These are phyloP conservation scores for Xylaria sp. DNA, from an alignment of 2,329 filamentous ascomycete species.

Conservation along the genomic window DNA sequence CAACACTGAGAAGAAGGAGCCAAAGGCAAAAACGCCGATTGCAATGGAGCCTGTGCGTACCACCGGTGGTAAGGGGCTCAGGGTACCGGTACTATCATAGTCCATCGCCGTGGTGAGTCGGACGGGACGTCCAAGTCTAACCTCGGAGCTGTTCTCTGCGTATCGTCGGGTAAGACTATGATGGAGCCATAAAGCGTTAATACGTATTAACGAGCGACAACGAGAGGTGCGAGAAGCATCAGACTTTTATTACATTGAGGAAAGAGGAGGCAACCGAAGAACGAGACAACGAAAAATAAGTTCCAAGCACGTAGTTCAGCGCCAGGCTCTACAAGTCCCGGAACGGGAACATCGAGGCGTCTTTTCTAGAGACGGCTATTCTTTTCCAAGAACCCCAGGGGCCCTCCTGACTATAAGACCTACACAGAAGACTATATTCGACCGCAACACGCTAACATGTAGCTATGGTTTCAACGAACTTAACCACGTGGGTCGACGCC, in stretches of 20 bases:
- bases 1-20: constrained; percentile 45
- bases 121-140: background rate
- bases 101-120: constrained; percentile 4
- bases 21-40: constrained; percentile 45
- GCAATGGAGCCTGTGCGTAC: constrained; percentile 46
- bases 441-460: background rate
- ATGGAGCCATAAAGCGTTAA: background rate
- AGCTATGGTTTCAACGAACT: constrained; percentile 15
- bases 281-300: background rate
- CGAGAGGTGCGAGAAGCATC: background rate
- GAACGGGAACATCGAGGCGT: constrained; percentile 9
- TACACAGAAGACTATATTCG: constrained; percentile 12
- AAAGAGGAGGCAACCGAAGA: background rate
- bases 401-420: background rate
- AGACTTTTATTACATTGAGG: constrained; percentile 6
- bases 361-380: background rate
- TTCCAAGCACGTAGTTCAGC: constrained; percentile 9
- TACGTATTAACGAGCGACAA: background rate
- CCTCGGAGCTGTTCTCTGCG: background rate
- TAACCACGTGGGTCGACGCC: constrained; percentile 19
- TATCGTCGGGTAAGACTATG: background rate
- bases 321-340: constrained; percentile 8
- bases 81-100: constrained; percentile 27
- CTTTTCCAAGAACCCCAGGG: background rate
- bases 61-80: constrained; percentile 44